phyloP scores from a whole-genome alignment of 148 eudicot species.

The Chenopodium album region DNA sequence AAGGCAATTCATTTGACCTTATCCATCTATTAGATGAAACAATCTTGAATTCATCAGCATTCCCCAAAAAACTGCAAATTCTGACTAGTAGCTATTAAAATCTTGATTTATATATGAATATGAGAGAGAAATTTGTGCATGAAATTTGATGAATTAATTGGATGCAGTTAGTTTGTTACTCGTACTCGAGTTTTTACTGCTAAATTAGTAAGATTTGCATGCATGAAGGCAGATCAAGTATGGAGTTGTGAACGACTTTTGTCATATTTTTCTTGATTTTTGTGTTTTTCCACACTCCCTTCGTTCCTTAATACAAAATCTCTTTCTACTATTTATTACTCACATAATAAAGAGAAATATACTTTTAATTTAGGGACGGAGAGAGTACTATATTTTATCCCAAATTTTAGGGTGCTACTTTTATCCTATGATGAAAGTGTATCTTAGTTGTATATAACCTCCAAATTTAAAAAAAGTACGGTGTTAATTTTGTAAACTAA shows the following conservation, averaged over 20 bases:
- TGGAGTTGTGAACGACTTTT: conserved; percentile 3
- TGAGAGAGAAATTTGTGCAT: background rate
- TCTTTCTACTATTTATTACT: no score
- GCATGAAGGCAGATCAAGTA: background rate
- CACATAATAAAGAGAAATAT: no score
- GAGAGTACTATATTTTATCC: background rate
- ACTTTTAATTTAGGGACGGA: no score
- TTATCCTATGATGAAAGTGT: background rate
- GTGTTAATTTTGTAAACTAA: no score
- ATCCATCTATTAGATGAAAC: conserved; percentile 11
- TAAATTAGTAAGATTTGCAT: background rate
- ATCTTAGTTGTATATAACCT: no score
- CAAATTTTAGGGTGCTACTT: background rate
- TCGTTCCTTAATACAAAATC: no score
- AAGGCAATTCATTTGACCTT: background rate
- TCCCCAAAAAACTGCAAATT: conserved; percentile 25
- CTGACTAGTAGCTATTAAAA: conserved; percentile 7
- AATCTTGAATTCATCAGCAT: conserved; percentile 12
- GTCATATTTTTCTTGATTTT: background rate
- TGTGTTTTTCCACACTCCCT: background rate
- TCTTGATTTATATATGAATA: background rate
- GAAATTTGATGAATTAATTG: background rate
- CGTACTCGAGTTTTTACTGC: background rate
- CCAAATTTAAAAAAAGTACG: no score
- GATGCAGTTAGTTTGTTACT: conserved; percentile 2